Evolutionary conservation across 257 asterid species (phyloP).

Genomic region (Gynochthodes officinalis): DNA sequence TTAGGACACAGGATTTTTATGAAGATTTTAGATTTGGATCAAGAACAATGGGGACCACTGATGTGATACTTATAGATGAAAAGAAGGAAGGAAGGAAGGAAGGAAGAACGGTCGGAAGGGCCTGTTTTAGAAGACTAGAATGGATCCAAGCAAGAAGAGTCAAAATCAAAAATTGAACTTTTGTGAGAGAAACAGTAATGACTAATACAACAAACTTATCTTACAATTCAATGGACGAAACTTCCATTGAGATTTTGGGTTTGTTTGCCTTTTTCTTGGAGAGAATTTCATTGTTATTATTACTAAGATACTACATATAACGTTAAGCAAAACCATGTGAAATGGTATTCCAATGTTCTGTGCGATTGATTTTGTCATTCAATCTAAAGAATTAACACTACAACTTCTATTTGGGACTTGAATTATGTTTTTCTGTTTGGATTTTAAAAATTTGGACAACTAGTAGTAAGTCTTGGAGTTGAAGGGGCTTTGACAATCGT

Average conservation of each 20-base stretch:
- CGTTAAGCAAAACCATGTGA: no score
- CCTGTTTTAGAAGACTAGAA: not conserved
- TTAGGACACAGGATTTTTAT: not conserved
- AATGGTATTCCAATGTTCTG: no score
- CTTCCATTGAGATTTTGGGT: not conserved
- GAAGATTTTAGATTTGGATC: not conserved
- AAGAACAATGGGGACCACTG: not conserved
- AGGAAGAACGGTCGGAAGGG: no score
- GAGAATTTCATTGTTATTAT: not conserved
- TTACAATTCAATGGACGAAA: not conserved
- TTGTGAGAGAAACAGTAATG: not conserved
- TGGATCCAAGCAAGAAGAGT: conserved; percentile 7
- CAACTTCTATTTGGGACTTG: no score
- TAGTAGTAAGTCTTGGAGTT: no score
- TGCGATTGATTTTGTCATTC: no score
- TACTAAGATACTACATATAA: no score
- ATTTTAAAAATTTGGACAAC: not conserved
- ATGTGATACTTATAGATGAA: not conserved
- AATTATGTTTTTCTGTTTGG: no score
- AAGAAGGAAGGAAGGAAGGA: no score
- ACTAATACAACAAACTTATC: no score
- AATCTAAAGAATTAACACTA: no score
- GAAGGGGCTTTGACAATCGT: no score
- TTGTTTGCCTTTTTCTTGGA: not conserved
- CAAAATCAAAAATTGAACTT: conserved; percentile 3